phyloP scores from a whole-genome alignment of 257 asterid genomes.

The Primulina eburnea region DNA sequence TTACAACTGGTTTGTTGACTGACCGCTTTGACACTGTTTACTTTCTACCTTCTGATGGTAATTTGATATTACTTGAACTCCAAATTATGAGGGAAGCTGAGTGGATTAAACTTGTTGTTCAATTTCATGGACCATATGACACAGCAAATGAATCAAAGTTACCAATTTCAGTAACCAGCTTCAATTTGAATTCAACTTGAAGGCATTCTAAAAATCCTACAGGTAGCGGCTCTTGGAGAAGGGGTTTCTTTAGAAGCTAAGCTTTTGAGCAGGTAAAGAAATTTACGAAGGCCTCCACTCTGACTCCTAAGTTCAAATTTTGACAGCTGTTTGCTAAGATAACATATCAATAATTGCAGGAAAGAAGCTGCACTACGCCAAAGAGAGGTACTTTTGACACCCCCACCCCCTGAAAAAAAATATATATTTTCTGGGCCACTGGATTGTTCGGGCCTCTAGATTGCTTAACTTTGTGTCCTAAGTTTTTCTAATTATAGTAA shows the following conservation, averaged over 20 bases:
- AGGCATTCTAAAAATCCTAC: conserved; percentile 28
- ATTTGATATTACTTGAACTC: too few species aligned
- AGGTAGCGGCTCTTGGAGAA: conserved; percentile 97
- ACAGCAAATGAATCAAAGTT: neutral
- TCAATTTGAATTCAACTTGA: conserved; percentile 19
- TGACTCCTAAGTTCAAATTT: conserved; percentile 24
- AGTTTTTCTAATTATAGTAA: conserved; percentile 15
- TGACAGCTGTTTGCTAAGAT: conserved; percentile 24
- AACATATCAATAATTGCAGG: conserved; percentile 44
- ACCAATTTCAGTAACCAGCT: neutral
- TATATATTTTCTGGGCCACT: neutral
- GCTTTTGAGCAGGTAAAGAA: conserved; percentile 75
- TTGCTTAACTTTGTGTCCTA: conserved; percentile 19
- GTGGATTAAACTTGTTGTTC: too few species aligned
- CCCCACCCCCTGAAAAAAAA: too few species aligned
- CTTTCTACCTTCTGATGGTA: too few species aligned
- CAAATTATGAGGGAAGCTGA: too few species aligned
- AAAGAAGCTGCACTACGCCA: conserved; percentile 93
- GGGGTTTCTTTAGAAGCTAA: conserved; percentile 97
- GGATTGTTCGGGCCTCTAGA: conserved; percentile 17
- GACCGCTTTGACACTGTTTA: too few species aligned
- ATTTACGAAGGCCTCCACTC: conserved; percentile 23
- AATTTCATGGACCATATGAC: neutral
- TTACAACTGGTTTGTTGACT: too few species aligned
- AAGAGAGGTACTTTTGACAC: conserved; percentile 65